A percentile compares a stretch with the other conserved stretches of the same genome.
phyloP scores from a whole-genome alignment of 208 protist species.

The Leishmania lainsoni region DNA sequence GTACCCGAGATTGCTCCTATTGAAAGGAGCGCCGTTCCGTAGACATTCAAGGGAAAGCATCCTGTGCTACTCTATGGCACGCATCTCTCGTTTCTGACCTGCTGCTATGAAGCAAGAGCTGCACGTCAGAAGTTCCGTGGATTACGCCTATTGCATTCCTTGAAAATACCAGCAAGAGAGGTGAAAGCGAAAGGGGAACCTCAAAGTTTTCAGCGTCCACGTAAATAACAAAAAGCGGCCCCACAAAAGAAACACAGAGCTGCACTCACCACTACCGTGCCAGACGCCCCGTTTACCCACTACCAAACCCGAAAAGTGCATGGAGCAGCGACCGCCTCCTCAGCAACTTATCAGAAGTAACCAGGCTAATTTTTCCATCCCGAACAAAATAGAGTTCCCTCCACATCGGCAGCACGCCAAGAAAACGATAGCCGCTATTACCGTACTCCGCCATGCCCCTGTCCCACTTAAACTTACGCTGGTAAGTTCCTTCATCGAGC shows the following conservation, averaged over 20 bases:
- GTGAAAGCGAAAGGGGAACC: not conserved
- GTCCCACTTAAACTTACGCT: conserved; percentile 87
- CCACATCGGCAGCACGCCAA: conserved; percentile 69
- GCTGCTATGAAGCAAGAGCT: not conserved
- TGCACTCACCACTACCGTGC: not conserved
- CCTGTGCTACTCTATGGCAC: not conserved
- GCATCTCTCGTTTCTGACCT: no score
- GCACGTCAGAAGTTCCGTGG: not conserved
- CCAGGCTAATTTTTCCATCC: conserved; percentile 73
- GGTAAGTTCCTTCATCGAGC: conserved; percentile 85
- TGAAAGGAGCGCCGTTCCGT: not conserved
- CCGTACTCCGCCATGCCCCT: conserved; percentile 84
- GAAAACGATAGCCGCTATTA: conserved; percentile 51
- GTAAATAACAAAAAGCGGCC: not conserved
- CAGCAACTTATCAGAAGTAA: conserved; percentile 73
- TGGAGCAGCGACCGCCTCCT: conserved; percentile 49
- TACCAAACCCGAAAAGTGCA: conserved; percentile 20
- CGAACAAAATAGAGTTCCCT: conserved; percentile 88
- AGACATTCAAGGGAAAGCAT: not conserved
- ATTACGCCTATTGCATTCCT: not conserved
- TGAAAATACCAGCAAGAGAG: not conserved
- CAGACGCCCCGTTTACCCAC: not conserved
- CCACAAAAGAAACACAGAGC: not conserved
- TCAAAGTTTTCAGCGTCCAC: not conserved
- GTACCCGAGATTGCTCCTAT: not conserved